Base-by-base conservation (phyloP, 1,139 yeast genomes). In the Blastobotrys aristatus region DNA sequence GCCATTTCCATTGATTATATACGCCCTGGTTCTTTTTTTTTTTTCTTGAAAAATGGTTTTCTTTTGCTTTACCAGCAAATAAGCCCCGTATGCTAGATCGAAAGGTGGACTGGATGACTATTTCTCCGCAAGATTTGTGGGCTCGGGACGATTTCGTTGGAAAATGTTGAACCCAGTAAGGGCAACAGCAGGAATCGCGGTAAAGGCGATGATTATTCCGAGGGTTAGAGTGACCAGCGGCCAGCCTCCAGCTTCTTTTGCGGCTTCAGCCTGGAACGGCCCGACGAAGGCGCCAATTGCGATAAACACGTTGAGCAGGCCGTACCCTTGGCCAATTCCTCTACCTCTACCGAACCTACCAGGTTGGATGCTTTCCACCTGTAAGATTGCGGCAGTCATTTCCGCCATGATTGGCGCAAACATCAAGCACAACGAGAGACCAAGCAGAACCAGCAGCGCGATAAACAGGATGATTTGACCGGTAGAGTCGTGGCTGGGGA, bases 291-390 rank as follows among this genome's bases (percentile, higher is more conserved):
- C 50, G 1, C 71, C 71, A 2, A 64, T 40, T 1, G 69, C 57
- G 41, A 54, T 65, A 3, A 63, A 64, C 16, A 67, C 59, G 40
- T 67, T 67, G 51, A 63, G 61, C n/a, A 64, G 50, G 1, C 67
- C 70, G 44, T 65, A 67, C 1, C 63, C 68, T 44, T 66, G 68
- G 4, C 68, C 70, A 38, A 55, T 58, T 3, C 69, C 70, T 36
- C 62, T 63, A 7, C 66, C 61, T 13, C 53, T 52, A 4, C 70
- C 70, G 40, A 63, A 59, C 11, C 51, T 51, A 4, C 69, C 69
- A 1, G 70, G 70, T 7, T 51, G 46, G 35, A 47, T 39, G 2
- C 49, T 46, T 31, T 65, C 70, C 13, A 61, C 55, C 26, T 50
- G 54, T 13, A 58, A 51, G 26, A 59, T 60, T 1, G 55, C 56